Percentiles rank a stretch among this genome's conserved stretches.
Conservation (phyloP, 2,329 filamentous ascomycete genomes). For the Aspergillus sergii region DNA sequence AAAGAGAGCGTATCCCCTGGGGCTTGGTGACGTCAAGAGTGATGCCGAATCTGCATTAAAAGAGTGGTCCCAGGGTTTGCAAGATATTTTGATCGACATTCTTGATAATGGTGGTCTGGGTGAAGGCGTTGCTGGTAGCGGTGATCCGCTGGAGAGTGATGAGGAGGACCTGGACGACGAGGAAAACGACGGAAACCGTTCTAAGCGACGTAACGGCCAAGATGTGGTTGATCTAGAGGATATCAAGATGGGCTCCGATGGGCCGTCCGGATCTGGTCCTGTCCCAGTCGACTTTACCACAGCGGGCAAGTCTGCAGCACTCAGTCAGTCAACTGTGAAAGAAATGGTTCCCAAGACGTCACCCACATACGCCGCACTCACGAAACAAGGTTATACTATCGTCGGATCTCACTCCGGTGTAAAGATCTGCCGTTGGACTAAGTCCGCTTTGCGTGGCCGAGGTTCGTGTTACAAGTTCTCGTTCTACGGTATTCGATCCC, state of each 20-base stretch:
- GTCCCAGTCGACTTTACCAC: constrained; percentile 82
- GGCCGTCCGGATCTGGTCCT: constrained; percentile 39
- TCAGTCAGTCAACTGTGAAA: constrained; percentile 57
- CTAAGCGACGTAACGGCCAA: constrained; percentile 46
- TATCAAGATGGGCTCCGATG: constrained; percentile 55
- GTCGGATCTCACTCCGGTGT: constrained; percentile 94
- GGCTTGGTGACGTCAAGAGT: constrained; percentile 82
- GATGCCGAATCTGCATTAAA: constrained; percentile 67
- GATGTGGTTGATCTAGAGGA: constrained; percentile 82
- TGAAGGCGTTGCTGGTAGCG: constrained; percentile 75
- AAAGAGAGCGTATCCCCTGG: constrained; percentile 85
- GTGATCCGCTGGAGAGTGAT: constrained; percentile 82
- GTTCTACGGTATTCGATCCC: constrained; percentile 94
- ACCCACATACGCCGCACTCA: constrained; percentile 84
- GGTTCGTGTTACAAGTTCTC: constrained; percentile 98
- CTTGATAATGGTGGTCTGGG: constrained; percentile 56
- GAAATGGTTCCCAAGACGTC: constrained; percentile 94
- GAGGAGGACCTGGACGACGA: constrained; percentile 68
- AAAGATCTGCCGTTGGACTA: constrained; percentile 98
- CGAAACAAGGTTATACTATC: constrained; percentile 95
- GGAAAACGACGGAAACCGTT: constrained; percentile 55
- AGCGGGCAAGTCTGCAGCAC: constrained; percentile 47
- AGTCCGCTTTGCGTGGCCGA: constrained; percentile 88
- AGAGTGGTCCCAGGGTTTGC: constrained; percentile 78
- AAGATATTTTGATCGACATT: constrained; percentile 68